Evolutionary conservation across 1,284 basidiomycete genomes (phyloP), one percentile per base, ranked within the genome.

Genomic region (Boletus sp.): DNA sequence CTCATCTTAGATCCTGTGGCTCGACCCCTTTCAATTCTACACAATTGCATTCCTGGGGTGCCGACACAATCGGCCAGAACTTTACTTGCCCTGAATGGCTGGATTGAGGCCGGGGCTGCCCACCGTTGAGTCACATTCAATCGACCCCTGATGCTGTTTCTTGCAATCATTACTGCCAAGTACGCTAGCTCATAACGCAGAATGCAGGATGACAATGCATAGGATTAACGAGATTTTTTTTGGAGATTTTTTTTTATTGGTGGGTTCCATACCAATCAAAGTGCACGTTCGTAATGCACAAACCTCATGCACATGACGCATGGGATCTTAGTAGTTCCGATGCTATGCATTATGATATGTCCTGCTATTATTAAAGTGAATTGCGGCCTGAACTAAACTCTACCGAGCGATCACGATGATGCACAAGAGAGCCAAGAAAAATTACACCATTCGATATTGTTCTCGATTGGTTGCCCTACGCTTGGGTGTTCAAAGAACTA

Each of bases 71-170:
- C 55, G 54, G 55, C 43, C 43, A 37, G 36, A 59, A 59, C 58
- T 46, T 62, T 60, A 43, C 37, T 51, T 33, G 27, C 59, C 59
- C 59, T 60, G 59, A 50, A 50, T 24, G 18, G 20, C 27, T 33
- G 27, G 5, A 46, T 42, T 20, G 24, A 43, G 33, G 6, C 22
- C 22, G 18, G 12, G 31, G 18, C 51, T 47, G 13, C 51, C 47
- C 31, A 33, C 1, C 12, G 18, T 13, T 27, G 52, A 36, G 31
- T 24, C 13, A 50, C 8, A 16, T 16, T 33, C 43, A 12, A 24
- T 15, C 16, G 18, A 37, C n/a, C 2, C 22, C 7, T 8, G 13
- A 12, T 16, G 16, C n/a, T 29, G 16, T 53, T 39, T 12, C 9
- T 39, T 22, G 27, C 18, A 27, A 52, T 29, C 2, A 42, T 42